Percentiles rank a stretch among this genome's conserved stretches.
Conservation (phyloP, 352 stramenopile genomes). For the Globisporangium nodosum region DNA sequence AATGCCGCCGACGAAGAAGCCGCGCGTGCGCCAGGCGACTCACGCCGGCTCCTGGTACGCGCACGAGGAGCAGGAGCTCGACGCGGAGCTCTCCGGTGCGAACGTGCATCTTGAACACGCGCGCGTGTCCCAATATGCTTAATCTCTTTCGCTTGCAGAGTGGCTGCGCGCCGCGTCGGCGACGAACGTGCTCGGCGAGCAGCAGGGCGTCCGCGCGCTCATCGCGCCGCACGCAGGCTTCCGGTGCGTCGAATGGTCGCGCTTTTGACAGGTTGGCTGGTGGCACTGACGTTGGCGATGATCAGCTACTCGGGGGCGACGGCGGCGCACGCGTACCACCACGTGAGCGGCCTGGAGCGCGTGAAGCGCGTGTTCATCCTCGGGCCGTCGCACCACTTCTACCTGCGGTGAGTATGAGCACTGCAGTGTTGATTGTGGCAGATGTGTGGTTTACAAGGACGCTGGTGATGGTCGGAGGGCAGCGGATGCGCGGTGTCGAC, state of each 20-base stretch:
- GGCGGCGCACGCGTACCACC: slow-evolving; percentile 91
- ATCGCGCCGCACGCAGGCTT: slow-evolving; percentile 88
- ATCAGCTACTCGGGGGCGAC: slow-evolving; percentile 92
- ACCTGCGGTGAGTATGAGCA: slow-evolving; percentile 50
- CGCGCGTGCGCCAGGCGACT: slow-evolving; percentile 55
- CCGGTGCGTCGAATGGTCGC: slow-evolving; percentile 20
- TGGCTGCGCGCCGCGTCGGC: slow-evolving; percentile 47
- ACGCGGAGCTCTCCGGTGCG: slow-evolving; percentile 50
- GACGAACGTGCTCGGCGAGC: slow-evolving; percentile 27
- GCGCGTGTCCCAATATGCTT: background rate
- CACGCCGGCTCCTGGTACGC: slow-evolving; percentile 86
- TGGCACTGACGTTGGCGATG: background rate
- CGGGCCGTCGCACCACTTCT: slow-evolving; percentile 95
- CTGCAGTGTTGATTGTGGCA: too few relatives aligned
- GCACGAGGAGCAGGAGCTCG: slow-evolving; percentile 50
- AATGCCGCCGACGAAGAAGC: slow-evolving; percentile 6
- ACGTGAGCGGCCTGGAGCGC: slow-evolving; percentile 65
- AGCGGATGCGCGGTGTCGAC: slow-evolving; percentile 82
- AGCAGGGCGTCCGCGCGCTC: slow-evolving; percentile 56
- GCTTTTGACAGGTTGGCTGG: background rate
- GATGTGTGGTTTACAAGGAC: too few relatives aligned
- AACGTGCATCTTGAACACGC: background rate
- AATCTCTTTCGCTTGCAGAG: slow-evolving; percentile 19
- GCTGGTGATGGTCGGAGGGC: background rate
- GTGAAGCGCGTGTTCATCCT: slow-evolving; percentile 90